Percentiles rank a stretch among this genome's conserved stretches.
Conservation (phyloP, 2,329 filamentous ascomycete species). For the Ophiobolus disseminans region DNA sequence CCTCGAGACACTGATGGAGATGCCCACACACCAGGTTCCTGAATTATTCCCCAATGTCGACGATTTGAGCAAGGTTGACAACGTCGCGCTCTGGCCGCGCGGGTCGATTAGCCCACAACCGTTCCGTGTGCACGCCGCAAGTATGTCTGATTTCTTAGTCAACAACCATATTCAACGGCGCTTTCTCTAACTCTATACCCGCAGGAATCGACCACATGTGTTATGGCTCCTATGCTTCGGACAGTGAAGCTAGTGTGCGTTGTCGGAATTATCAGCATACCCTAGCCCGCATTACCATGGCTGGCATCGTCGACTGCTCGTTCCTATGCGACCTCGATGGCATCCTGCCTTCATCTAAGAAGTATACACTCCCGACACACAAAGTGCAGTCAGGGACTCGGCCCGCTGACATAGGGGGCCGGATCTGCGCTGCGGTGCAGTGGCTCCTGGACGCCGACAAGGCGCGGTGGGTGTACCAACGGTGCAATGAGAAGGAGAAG, state of each 20-base stretch:
- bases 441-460: neutral
- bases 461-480: slow-evolving; percentile 1
- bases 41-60: slow-evolving; percentile 3
- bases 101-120: slow-evolving; percentile 1
- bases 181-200: neutral
- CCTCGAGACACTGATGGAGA: slow-evolving; percentile 5
- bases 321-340: neutral
- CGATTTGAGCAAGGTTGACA: slow-evolving; percentile 1
- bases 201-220: neutral
- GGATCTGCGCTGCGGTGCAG: slow-evolving; percentile 1
- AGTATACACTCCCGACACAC: neutral
- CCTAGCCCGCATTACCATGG: slow-evolving; percentile 1
- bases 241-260: neutral
- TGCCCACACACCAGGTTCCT: slow-evolving; percentile 3
- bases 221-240: neutral
- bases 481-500: slow-evolving; percentile 2
- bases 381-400: neutral
- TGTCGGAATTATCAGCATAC: neutral
- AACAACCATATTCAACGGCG: neutral
- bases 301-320: neutral
- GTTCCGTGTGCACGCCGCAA: slow-evolving; percentile 1
- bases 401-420: neutral
- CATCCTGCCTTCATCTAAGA: neutral
- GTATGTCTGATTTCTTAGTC: neutral
- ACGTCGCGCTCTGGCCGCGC: neutral